These are phyloP conservation scores for Sesbania bispinosa DNA, from an alignment of 306 rosid genomes.

Conservation along the genomic window DNA sequence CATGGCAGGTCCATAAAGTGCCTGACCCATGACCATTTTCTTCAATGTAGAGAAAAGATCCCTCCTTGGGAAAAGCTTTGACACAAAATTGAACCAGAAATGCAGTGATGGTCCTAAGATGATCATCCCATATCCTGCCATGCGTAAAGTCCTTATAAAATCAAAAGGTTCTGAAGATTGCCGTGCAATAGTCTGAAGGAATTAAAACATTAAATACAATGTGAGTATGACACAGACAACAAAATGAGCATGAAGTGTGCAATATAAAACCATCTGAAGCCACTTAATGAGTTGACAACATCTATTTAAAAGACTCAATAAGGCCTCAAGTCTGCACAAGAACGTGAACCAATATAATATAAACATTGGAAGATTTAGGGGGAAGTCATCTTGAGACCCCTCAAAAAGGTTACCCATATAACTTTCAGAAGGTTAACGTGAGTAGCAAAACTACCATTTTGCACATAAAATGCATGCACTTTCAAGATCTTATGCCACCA, in stretches of 20 bases:
- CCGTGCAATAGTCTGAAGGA: constrained; percentile 49
- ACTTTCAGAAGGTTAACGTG: neutral
- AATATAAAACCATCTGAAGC: constrained; percentile 6
- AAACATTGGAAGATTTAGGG: neutral
- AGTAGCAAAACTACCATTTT: neutral
- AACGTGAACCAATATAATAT: neutral
- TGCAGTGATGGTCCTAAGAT: constrained; percentile 84
- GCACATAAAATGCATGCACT: neutral
- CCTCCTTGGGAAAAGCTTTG: constrained; percentile 59
- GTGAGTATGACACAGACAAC: constrained; percentile 4
- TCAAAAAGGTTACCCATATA: neutral
- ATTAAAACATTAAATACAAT: neutral
- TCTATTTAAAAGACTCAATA: neutral
- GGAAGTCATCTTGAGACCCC: neutral
- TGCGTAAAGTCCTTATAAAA: constrained; percentile 71
- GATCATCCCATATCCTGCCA: constrained; percentile 86
- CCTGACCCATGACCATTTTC: constrained; percentile 89
- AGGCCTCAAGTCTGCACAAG: constrained; percentile 1
- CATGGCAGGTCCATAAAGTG: constrained; percentile 77
- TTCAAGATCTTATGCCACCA: neutral
- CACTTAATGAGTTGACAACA: constrained; percentile 1
- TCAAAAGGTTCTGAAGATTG: constrained; percentile 51
- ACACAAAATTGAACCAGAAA: constrained; percentile 91
- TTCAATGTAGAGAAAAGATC: constrained; percentile 71
- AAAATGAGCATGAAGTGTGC: constrained; percentile 13